phyloP scores from a whole-genome alignment of 768 basidiomycete genomes.

The Kondoa malvinella region DNA sequence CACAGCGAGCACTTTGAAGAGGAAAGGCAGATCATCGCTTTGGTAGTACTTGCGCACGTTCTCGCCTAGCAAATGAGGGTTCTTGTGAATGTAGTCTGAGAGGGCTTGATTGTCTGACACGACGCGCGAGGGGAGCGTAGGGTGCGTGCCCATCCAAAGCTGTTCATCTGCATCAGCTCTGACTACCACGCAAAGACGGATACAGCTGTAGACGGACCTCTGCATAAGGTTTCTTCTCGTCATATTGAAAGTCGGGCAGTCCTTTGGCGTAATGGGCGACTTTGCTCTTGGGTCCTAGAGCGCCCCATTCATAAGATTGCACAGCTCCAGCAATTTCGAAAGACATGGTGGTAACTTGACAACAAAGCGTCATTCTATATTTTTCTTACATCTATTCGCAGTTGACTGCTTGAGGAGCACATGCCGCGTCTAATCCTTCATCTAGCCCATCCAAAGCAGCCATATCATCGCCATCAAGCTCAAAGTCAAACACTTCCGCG shows the following conservation, averaged over 20 bases:
- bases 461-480: slow-evolving; percentile 53
- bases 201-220: slow-evolving; percentile 48
- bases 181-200: not conserved
- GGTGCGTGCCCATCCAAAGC: slow-evolving; percentile 99
- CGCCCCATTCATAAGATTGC: slow-evolving; percentile 93
- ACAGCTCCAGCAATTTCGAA: slow-evolving; percentile 70
- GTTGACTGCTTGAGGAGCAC: not conserved
- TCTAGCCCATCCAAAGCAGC: slow-evolving; percentile 50
- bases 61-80: slow-evolving; percentile 54
- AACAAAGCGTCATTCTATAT: too few relatives aligned
- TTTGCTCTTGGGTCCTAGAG: slow-evolving; percentile 57
- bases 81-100: slow-evolving; percentile 44
- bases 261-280: slow-evolving; percentile 69
- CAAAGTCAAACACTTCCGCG: slow-evolving; percentile 56
- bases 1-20: slow-evolving; percentile 84
- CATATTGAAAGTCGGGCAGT: slow-evolving; percentile 49
- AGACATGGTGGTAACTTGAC: slow-evolving; percentile 16
- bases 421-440: slow-evolving; percentile 34
- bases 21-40: slow-evolving; percentile 64
- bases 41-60: slow-evolving; percentile 43
- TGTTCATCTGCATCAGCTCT: slow-evolving; percentile 30
- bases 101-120: slow-evolving; percentile 40
- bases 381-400: not conserved
- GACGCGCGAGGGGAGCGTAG: slow-evolving; percentile 48
- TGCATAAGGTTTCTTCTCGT: slow-evolving; percentile 66